Percentiles rank a stretch among this genome's conserved stretches.
These are phyloP conservation scores for Blastocystis hominis DNA, from an alignment of 352 stramenopile species.

Conservation along the genomic window DNA sequence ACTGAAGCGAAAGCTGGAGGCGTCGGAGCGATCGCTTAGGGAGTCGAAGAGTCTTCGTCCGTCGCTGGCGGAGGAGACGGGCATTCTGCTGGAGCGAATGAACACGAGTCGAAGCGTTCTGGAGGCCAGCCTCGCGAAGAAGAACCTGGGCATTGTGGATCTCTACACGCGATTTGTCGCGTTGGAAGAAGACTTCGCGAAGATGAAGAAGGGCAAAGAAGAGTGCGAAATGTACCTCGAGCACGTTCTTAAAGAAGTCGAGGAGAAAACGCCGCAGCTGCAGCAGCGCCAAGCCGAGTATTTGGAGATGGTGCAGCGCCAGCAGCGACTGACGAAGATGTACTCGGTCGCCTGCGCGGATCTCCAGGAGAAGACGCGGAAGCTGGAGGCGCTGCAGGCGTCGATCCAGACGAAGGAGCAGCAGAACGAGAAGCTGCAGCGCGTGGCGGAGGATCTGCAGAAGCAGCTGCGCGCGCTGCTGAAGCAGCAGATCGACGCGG, in stretches of 20 bases:
- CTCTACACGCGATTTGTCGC: constrained; percentile 78
- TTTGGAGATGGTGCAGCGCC: constrained; percentile 74
- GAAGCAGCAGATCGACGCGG: constrained; percentile 4
- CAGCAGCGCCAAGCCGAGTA: constrained; percentile 78
- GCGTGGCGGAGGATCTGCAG: constrained; percentile 76
- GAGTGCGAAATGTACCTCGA: constrained; percentile 68
- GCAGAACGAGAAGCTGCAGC: constrained; percentile 69
- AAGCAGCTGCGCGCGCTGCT: constrained; percentile 73
- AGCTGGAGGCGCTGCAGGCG: constrained; percentile 65
- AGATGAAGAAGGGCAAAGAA: constrained; percentile 35
- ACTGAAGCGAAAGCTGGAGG: neutral
- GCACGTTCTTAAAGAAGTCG: constrained; percentile 80
- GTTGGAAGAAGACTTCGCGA: constrained; percentile 73
- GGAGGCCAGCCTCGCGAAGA: neutral
- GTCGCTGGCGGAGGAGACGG: constrained; percentile 8
- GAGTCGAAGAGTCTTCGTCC: neutral
- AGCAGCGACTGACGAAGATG: constrained; percentile 71
- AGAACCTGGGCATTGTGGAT: constrained; percentile 72
- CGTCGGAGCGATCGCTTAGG: neutral
- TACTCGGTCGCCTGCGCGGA: constrained; percentile 68
- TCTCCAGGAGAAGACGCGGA: constrained; percentile 59
- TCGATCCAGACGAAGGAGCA: constrained; percentile 66
- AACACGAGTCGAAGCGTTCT: neutral
- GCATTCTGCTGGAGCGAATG: neutral
- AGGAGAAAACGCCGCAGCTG: constrained; percentile 79